Percentiles rank a stretch among this genome's conserved stretches.
phyloP scores from a whole-genome alignment of 139 green algal species.

The Haematococcus sp. region DNA sequence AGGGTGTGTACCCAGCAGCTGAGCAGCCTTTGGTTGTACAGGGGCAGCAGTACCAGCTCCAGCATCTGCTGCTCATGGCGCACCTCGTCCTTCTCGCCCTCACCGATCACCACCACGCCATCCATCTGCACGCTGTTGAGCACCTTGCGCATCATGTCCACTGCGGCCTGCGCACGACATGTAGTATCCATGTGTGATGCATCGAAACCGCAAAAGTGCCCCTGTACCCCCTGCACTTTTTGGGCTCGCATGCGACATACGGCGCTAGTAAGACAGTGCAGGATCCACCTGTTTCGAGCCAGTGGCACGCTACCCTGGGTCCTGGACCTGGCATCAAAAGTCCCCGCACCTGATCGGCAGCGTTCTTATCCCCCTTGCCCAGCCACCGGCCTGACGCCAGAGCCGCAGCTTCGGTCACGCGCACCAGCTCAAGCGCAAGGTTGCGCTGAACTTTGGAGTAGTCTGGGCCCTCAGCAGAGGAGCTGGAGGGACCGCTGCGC shows the following conservation, averaged over 20 bases:
- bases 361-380: conserved; percentile 83
- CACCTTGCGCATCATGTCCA: conserved; percentile 84
- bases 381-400: conserved; percentile 60
- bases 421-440: conserved; percentile 80
- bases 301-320: no score
- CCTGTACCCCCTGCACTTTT: no score
- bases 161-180: conserved; percentile 51
- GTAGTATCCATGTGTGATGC: background rate
- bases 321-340: no score
- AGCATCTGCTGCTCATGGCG: background rate
- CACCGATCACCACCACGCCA: conserved; percentile 79
- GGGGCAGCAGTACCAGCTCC: no score
- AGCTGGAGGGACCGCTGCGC: no score
- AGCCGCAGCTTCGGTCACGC: conserved; percentile 80
- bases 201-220: no score
- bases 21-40: no score
- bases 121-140: conserved; percentile 70
- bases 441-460: conserved; percentile 58
- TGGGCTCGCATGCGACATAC: background rate
- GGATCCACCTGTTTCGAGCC: no score
- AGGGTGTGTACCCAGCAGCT: no score
- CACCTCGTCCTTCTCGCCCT: conserved; percentile 80
- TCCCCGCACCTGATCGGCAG: conserved; percentile 68
- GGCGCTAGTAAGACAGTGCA: background rate
- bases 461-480: no score